Conservation (phyloP, 495 filamentous ascomycete genomes). For the Oidiodendron maius region DNA sequence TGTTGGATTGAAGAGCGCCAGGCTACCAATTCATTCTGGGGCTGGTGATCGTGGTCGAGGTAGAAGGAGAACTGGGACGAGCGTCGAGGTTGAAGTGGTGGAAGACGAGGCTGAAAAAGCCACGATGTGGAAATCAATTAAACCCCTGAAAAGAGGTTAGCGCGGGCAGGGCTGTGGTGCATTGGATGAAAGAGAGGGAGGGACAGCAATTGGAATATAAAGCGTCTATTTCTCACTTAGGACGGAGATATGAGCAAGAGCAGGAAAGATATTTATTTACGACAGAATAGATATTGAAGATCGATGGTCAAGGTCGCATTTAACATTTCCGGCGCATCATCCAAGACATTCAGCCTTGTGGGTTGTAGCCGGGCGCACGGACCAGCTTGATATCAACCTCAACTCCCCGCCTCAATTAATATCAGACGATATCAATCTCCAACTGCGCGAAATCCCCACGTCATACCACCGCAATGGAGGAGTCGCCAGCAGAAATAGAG, state of each 20-base stretch:
- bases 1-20: too few relatives aligned
- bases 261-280: too few relatives aligned
- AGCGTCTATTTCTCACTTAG: too few relatives aligned
- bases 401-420: background rate
- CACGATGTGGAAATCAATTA: constrained; percentile 3
- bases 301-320: too few relatives aligned
- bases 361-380: constrained; percentile 7
- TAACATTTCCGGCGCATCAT: too few relatives aligned
- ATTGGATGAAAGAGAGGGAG: too few relatives aligned
- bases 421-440: background rate
- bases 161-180: background rate
- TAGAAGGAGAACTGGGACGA: background rate
- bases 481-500: background rate
- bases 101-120: constrained; percentile 6
- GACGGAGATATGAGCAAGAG: too few relatives aligned
- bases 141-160: background rate
- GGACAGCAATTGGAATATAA: too few relatives aligned
- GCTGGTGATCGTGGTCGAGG: background rate
- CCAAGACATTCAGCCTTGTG: constrained; percentile 1
- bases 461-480: constrained; percentile 9
- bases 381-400: background rate
- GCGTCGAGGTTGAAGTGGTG: background rate
- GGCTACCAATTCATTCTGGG: background rate
- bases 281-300: too few relatives aligned
- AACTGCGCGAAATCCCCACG: background rate